Evolutionary conservation across 1,139 yeast species (phyloP), one percentile per base, ranked within the genome.

Genomic region (Pichia sp.): DNA sequence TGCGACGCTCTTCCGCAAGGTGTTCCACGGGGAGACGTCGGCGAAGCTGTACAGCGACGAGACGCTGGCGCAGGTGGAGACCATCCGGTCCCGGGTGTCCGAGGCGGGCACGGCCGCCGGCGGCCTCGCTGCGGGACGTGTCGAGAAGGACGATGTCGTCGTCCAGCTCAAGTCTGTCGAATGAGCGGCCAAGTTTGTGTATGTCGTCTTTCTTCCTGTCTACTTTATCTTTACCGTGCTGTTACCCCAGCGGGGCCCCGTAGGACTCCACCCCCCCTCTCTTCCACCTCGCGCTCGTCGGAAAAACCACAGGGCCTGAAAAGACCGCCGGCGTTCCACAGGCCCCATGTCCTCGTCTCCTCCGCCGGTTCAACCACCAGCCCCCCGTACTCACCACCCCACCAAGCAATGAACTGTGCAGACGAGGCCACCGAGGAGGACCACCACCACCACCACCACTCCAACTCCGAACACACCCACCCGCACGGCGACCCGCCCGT

Each of bases 401-500:
- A 39, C 22, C 22, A 8, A 25, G 21, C 28, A 28, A 49, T 40
- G 36, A 47, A 22, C 26, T 47, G 50, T 21, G 26, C 50, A 9
- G 39, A 22, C 19, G 50, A 47, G 25, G 44, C 54, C 19, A 42
- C 41, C 36, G 53, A 52, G 26, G 25, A 31, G 13, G 55, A 52
- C 16, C 46, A 46, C 30, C 44, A 47, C 36, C n/a, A 23, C 36
- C 46, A 48, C 21, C 6, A 37, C 18, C 41, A 47, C n/a, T n/a
- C n/a, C 16, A 19, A 43, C 54, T 36, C 41, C 36, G 51, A 44
- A 13, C 41, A 39, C 41, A n/a, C 23, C n/a, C 70, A 67, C 51
- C 68, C 55, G 62, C 79, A 76, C 57, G 72, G 75, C 3, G 81
- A 95, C 1, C 63, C 66, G 8, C 96, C 96, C 21, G 80, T 85